Evolutionary conservation across 345 rosid species (phyloP).

Genomic region (Pistacia atlantica): DNA sequence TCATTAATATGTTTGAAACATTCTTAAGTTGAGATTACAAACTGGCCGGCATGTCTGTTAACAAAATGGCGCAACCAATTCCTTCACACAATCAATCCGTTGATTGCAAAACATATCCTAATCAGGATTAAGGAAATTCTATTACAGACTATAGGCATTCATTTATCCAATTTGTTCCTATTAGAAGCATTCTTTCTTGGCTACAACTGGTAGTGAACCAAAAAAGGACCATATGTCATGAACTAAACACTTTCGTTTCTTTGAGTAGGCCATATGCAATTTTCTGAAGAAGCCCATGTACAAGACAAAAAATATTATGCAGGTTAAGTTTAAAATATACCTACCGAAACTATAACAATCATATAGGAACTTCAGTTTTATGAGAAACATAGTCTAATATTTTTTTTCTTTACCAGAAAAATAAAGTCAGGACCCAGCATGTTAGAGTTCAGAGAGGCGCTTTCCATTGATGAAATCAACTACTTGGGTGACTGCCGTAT

Average conservation of each 20-base stretch:
- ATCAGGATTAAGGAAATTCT: not conserved
- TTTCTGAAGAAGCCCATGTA: not conserved
- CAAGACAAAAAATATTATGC: not conserved
- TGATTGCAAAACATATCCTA: not conserved
- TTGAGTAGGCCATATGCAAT: not conserved
- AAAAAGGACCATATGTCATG: not conserved
- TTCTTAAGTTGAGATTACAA: too few relatives aligned
- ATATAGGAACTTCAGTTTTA: constrained; percentile 8
- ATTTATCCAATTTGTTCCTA: not conserved
- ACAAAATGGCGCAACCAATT: too few relatives aligned
- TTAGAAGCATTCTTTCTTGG: not conserved
- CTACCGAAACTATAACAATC: constrained; percentile 1
- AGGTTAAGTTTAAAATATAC: not conserved
- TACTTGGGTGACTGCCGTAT: constrained; percentile 50
- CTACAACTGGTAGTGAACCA: not conserved
- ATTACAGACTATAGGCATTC: not conserved
- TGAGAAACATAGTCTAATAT: not conserved
- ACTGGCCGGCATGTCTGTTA: too few relatives aligned
- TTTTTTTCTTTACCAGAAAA: constrained; percentile 10
- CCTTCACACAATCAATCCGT: too few relatives aligned
- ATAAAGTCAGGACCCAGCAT: not conserved
- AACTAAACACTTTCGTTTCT: not conserved
- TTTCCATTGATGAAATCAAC: constrained; percentile 74
- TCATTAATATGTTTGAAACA: too few relatives aligned
- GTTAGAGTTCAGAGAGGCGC: constrained; percentile 67